Evolutionary conservation across 495 filamentous ascomycete species (phyloP), one percentile per base, ranked within the genome.

Genomic region (Podospora pseudopauciseta): DNA sequence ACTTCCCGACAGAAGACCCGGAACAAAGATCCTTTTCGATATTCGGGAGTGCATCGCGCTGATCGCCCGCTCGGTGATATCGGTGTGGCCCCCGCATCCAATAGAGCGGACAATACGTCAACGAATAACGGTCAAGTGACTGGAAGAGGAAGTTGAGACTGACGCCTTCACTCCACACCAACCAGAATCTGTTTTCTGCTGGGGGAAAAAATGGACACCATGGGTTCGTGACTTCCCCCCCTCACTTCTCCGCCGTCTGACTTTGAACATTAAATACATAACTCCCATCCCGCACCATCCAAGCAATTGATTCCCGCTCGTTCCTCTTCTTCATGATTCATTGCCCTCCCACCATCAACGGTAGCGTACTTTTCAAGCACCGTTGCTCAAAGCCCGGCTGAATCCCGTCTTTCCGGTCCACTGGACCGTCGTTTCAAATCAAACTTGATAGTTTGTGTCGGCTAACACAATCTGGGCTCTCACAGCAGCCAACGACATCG

Each of bases 391-490:
- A 13, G 39, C 39, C 39, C 39, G 13, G 39, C 39, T 49, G 39
- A 3, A 13, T 49, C 15, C 27, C 7, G 7, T 13, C 27, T 18
- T 60, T 23, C 59, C 28, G 26, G 26, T 54, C 32, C 54, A 58
- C 28, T 66, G 34, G 54, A 60, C 58, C 15, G 39, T 49, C 15
- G 39, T 49, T 49, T 11, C 39, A 49, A 49, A 11, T 0, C 39
- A 49, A 49, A 16, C 39, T 49, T 11, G 39, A 49, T 49, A 49
- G 59, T 6, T 13, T 23, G 20, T 28, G 26, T 9, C 27, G 5
- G 59, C 69, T 71, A 67, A 71, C 63, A 27, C 30, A 30, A 30
- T 11, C 19, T 23, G 26, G 18, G 60, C 34, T 18, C 32, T 53
- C 59, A 49, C 53, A 72, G 64, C 67, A 7, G 30, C 44, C 67